Evolutionary conservation across 352 stramenopile species (phyloP).

Genomic region (Globisporangium cylindrosporum): DNA sequence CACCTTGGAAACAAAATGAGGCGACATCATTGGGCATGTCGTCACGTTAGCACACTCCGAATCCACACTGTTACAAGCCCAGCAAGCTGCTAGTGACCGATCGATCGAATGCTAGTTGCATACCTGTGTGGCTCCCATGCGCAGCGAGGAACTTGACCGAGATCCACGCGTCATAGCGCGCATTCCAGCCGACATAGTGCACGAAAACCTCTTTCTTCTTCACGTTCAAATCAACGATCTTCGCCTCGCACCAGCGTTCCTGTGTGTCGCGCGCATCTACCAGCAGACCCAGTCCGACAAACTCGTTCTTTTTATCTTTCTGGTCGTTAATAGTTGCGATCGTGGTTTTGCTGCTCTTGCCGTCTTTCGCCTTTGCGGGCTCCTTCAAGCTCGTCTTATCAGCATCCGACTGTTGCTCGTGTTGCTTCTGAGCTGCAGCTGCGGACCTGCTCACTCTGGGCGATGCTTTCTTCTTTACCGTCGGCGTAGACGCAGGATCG

Average conservation of each 20-base stretch:
- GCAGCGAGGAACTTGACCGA: conserved; percentile 35
- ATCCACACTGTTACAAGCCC: not conserved
- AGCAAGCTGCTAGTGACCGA: not conserved
- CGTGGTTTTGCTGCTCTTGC: not conserved
- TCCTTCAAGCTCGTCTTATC: conserved; percentile 1
- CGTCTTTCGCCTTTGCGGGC: not conserved
- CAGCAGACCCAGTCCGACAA: conserved; percentile 40
- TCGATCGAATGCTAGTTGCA: not conserved
- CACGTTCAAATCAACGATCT: conserved; percentile 47
- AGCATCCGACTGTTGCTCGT: not conserved
- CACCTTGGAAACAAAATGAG: not conserved
- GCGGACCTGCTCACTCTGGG: not conserved
- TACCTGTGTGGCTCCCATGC: conserved; percentile 51
- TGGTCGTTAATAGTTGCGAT: too few species aligned
- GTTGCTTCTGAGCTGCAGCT: not conserved
- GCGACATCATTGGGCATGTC: not conserved
- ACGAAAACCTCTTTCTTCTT: conserved; percentile 39
- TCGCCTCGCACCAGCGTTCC: conserved; percentile 62
- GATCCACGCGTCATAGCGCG: conserved; percentile 68
- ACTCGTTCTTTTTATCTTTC: not conserved
- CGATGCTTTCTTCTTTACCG: conserved; percentile 24
- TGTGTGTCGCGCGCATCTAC: conserved; percentile 55
- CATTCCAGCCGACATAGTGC: conserved; percentile 80
- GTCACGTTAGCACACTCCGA: not conserved
- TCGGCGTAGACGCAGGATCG: conserved; percentile 19